phyloP scores from a whole-genome alignment of 1,284 basidiomycete species.

The Mycena citricolor region DNA sequence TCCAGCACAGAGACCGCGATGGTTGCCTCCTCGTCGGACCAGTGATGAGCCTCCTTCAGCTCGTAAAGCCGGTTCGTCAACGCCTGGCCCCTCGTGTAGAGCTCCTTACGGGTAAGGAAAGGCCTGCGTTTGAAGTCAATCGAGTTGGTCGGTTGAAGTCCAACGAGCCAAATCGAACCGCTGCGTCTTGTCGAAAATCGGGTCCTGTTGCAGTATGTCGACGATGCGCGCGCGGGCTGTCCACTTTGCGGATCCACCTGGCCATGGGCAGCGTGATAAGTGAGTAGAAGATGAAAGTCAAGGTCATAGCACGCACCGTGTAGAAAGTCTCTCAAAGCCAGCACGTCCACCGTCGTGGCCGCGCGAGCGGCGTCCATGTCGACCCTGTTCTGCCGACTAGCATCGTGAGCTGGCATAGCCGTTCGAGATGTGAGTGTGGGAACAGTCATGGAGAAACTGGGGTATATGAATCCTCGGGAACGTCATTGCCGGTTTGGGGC shows the following conservation, averaged over 20 bases:
- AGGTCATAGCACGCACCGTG: constrained; percentile 44
- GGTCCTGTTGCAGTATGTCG: constrained; percentile 52
- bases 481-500: too few species aligned
- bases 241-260: constrained; percentile 53
- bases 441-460: too few species aligned
- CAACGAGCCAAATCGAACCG: constrained; percentile 41
- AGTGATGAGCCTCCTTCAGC: constrained; percentile 50
- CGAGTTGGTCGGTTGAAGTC: too few species aligned
- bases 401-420: constrained; percentile 30
- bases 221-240: constrained; percentile 47
- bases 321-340: constrained; percentile 44
- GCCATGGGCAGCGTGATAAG: neutral
- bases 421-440: too few species aligned
- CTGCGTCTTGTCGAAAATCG: constrained; percentile 62
- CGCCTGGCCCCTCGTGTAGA: constrained; percentile 46
- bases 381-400: constrained; percentile 44
- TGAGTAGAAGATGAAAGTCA: neutral
- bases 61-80: constrained; percentile 60
- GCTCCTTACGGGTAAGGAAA: constrained; percentile 52
- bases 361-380: constrained; percentile 52
- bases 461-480: too few species aligned
- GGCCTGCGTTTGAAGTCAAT: too few species aligned
- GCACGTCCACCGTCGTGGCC: constrained; percentile 40
- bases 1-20: constrained; percentile 48
- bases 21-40: constrained; percentile 48